These are phyloP conservation scores for Terana coerulea DNA, from an alignment of 768 basidiomycete genomes.

Conservation along the genomic window DNA sequence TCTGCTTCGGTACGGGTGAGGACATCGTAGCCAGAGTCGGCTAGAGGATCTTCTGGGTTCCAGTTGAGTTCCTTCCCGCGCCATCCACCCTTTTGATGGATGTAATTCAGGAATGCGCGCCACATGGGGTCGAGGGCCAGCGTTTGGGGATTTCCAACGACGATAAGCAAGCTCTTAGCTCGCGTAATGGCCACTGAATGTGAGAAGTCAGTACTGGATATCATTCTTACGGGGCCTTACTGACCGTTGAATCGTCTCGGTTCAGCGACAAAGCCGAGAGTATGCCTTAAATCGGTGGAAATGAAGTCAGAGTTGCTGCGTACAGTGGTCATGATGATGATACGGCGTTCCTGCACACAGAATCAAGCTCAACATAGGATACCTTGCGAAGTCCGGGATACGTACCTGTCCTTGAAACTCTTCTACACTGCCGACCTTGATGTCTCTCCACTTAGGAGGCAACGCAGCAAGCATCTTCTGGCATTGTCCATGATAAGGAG, in stretches of 20 bases:
- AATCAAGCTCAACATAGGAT: neutral
- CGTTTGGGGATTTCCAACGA: slow-evolving; percentile 57
- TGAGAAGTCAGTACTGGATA: neutral
- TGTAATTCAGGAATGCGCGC: slow-evolving; percentile 56
- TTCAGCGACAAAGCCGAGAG: slow-evolving; percentile 34
- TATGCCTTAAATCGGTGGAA: slow-evolving; percentile 23
- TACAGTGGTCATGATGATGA: slow-evolving; percentile 36
- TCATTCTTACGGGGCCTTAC: slow-evolving; percentile 1
- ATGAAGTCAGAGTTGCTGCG: slow-evolving; percentile 28
- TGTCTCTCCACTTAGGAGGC: slow-evolving; percentile 11
- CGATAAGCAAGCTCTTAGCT: slow-evolving; percentile 54
- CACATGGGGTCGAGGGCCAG: slow-evolving; percentile 61
- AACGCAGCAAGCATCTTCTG: slow-evolving; percentile 29
- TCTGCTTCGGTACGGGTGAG: slow-evolving; percentile 16
- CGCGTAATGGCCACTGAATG: slow-evolving; percentile 52
- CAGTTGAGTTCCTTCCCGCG: slow-evolving; percentile 46
- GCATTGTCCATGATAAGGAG: slow-evolving; percentile 37
- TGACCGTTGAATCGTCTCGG: slow-evolving; percentile 37
- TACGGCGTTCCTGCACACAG: slow-evolving; percentile 29
- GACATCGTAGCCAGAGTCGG: slow-evolving; percentile 37
- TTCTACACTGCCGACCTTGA: slow-evolving; percentile 37
- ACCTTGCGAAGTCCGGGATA: no score
- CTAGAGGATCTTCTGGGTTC: slow-evolving; percentile 39
- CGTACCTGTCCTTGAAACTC: slow-evolving; percentile 40
- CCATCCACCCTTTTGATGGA: slow-evolving; percentile 54